These are phyloP conservation scores for Groenewaldozyma auringiensis DNA, from an alignment of 1,139 yeast species.

Conservation along the genomic window DNA sequence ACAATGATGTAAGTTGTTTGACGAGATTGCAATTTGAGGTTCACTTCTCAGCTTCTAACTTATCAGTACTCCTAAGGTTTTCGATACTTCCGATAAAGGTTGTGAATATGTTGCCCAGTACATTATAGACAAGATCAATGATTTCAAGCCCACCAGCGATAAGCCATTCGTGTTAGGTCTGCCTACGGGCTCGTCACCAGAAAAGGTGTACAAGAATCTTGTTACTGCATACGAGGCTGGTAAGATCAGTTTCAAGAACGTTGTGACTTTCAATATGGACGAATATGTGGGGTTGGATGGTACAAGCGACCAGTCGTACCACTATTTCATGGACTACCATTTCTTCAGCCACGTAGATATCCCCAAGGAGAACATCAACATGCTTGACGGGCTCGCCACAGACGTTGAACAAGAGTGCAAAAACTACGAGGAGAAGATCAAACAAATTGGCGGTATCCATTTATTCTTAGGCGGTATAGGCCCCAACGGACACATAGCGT, in stretches of 20 bases:
- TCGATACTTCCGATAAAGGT: conserved; percentile 32
- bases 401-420: conserved; percentile 45
- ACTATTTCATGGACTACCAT: conserved; percentile 53
- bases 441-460: conserved; percentile 45
- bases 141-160: conserved; percentile 40
- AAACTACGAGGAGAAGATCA: conserved; percentile 45
- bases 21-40: too few relatives aligned
- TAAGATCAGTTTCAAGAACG: conserved; percentile 44
- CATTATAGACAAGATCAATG: conserved; percentile 41
- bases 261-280: conserved; percentile 58
- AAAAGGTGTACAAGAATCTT: conserved; percentile 45
- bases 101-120: conserved; percentile 45
- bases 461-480: conserved; percentile 58
- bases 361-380: conserved; percentile 47
- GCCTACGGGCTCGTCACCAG: conserved; percentile 63
- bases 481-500: conserved; percentile 59
- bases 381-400: conserved; percentile 46
- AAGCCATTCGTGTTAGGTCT: conserved; percentile 54
- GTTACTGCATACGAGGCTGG: conserved; percentile 43
- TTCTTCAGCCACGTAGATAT: conserved; percentile 55
- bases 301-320: conserved; percentile 47
- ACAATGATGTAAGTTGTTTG: too few relatives aligned
- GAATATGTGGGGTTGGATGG: conserved; percentile 50
- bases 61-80: conserved; percentile 11
- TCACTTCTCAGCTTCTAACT: too few relatives aligned